These are phyloP conservation scores for Coniochaeta sp. DNA, from an alignment of 2,329 filamentous ascomycete species.

Conservation along the genomic window DNA sequence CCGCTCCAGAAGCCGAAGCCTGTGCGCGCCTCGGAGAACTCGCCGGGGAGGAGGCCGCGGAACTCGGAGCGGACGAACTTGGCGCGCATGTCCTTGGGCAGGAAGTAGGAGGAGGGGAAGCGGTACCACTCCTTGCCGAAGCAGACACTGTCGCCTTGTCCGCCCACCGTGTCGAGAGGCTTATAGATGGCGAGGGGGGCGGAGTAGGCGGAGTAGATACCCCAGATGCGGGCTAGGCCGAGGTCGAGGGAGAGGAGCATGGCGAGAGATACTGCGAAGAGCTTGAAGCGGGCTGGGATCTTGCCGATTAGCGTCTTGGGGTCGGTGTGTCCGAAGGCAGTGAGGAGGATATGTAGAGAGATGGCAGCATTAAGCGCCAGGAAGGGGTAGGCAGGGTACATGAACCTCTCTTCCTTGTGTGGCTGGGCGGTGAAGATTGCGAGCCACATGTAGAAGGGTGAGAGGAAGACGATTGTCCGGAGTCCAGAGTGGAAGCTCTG, in stretches of 20 bases:
- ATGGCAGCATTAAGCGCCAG: slow-evolving; percentile 84
- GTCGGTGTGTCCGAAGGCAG: slow-evolving; percentile 64
- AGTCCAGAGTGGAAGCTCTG: slow-evolving; percentile 63
- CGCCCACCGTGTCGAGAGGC: slow-evolving; percentile 52
- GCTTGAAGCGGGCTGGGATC: slow-evolving; percentile 69
- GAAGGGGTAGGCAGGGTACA: slow-evolving; percentile 94
- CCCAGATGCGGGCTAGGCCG: slow-evolving; percentile 65
- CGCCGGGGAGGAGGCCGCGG: slow-evolving; percentile 77
- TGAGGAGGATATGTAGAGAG: slow-evolving; percentile 71
- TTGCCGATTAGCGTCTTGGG: slow-evolving; percentile 60
- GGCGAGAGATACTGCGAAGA: slow-evolving; percentile 52
- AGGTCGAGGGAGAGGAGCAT: slow-evolving; percentile 59
- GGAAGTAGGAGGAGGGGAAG: slow-evolving; percentile 87
- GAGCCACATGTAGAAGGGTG: slow-evolving; percentile 93
- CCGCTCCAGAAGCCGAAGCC: slow-evolving; percentile 71
- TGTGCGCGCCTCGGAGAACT: slow-evolving; percentile 69
- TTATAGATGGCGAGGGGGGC: slow-evolving; percentile 69
- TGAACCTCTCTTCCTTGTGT: slow-evolving; percentile 97
- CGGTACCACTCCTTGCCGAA: slow-evolving; percentile 98
- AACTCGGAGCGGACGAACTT: slow-evolving; percentile 93
- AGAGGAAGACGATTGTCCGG: slow-evolving; percentile 69
- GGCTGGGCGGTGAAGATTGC: slow-evolving; percentile 85
- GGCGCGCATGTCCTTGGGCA: slow-evolving; percentile 74
- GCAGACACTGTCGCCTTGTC: slow-evolving; percentile 66
- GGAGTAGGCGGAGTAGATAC: slow-evolving; percentile 73